These are phyloP conservation scores for Choiromyces venosus DNA, from an alignment of 495 filamentous ascomycete genomes.

Conservation along the genomic window DNA sequence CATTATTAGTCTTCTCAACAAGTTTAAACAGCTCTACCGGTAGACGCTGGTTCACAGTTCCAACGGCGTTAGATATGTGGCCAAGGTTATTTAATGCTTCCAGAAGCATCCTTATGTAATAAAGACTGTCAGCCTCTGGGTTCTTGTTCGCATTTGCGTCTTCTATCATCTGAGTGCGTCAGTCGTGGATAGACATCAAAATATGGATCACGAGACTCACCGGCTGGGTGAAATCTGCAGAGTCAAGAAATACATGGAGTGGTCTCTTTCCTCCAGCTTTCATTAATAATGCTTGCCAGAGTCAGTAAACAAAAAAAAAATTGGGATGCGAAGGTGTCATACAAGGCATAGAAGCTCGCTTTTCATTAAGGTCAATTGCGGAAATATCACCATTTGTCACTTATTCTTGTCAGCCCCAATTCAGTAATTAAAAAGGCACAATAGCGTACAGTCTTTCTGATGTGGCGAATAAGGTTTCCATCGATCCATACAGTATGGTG, in stretches of 20 bases:
- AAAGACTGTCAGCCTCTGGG: constrained; percentile 89
- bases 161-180: constrained; percentile 58
- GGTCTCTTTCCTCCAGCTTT: constrained; percentile 51
- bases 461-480: constrained; percentile 66
- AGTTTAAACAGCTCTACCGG: constrained; percentile 91
- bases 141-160: constrained; percentile 71
- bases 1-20: constrained; percentile 88
- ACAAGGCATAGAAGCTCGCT: constrained; percentile 31
- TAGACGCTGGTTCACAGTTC: constrained; percentile 83
- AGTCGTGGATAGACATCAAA: constrained; percentile 4
- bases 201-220: constrained; percentile 32
- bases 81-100: constrained; percentile 86
- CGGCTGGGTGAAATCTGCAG: constrained; percentile 60
- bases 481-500: constrained; percentile 87
- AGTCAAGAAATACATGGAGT: constrained; percentile 71
- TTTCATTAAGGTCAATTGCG: constrained; percentile 10
- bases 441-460: constrained; percentile 41
- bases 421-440: background rate
- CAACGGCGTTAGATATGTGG: constrained; percentile 73
- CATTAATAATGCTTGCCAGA: constrained; percentile 22
- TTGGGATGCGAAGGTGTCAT: constrained; percentile 18
- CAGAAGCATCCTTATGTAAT: constrained; percentile 80
- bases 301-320: constrained; percentile 12
- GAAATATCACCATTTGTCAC: constrained; percentile 25
- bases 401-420: constrained; percentile 18